Conservation (phyloP, 345 rosid species). For the Gossypium australe region DNA sequence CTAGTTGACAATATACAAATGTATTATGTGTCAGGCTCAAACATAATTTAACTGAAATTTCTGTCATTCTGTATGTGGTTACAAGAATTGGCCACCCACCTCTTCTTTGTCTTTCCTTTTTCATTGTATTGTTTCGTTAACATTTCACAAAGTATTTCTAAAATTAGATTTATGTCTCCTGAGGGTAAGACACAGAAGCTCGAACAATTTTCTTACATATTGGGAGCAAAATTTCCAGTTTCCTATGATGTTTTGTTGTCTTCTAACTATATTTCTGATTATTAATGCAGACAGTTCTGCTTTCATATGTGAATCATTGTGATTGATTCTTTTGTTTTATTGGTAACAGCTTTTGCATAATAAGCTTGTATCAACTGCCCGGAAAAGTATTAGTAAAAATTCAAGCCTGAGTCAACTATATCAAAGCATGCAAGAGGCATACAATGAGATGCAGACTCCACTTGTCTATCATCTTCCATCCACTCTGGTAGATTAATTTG, state of each 20-base stretch:
- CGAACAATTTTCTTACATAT: not conserved
- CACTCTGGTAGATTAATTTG: slow-evolving; percentile 33
- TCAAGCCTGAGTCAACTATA: slow-evolving; percentile 55
- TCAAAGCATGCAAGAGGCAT: slow-evolving; percentile 57
- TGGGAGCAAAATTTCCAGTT: slow-evolving; percentile 3
- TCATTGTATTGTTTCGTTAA: not conserved
- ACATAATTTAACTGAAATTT: not conserved
- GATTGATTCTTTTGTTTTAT: slow-evolving; percentile 4
- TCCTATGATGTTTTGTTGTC: slow-evolving; percentile 1
- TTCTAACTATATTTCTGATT: not conserved
- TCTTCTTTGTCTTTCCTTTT: not conserved
- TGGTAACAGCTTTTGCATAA: slow-evolving; percentile 52
- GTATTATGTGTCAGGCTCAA: slow-evolving; percentile 5
- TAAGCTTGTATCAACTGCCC: slow-evolving; percentile 61
- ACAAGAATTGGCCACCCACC: not conserved
- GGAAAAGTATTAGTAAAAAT: slow-evolving; percentile 44
- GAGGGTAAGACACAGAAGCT: not conserved
- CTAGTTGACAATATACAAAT: slow-evolving; percentile 2
- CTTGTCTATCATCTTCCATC: slow-evolving; percentile 52
- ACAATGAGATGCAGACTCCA: slow-evolving; percentile 64
- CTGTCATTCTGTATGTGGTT: not conserved
- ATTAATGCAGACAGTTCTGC: slow-evolving; percentile 1
- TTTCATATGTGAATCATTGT: slow-evolving; percentile 4
- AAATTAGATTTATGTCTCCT: not conserved
- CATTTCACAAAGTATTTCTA: not conserved